Conservation (phyloP, 1,284 basidiomycete species). For the Trichosporon coremiiforme region DNA sequence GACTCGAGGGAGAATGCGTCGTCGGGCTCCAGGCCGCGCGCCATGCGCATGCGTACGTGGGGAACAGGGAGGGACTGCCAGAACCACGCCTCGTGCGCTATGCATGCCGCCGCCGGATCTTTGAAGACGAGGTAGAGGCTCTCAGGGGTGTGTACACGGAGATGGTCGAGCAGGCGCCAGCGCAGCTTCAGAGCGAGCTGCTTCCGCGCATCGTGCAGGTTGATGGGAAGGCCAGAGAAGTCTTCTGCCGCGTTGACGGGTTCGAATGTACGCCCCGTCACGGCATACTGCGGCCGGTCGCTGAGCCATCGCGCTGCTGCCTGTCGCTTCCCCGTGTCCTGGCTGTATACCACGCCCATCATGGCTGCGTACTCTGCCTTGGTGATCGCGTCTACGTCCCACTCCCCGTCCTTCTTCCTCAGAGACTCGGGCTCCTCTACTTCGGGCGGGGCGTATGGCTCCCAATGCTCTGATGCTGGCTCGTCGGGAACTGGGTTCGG, state of each 20-base stretch:
- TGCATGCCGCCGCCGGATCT: background rate
- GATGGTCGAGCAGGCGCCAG: conserved; percentile 7
- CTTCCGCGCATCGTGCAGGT: background rate
- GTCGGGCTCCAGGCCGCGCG: background rate
- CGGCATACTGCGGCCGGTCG: background rate
- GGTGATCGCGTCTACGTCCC: background rate
- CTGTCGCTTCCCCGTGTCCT: background rate
- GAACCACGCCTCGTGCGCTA: background rate
- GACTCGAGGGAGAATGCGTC: background rate
- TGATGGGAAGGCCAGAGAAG: background rate
- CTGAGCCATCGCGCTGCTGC: conserved; percentile 1
- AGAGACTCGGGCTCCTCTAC: background rate
- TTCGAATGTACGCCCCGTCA: background rate
- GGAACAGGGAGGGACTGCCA: background rate
- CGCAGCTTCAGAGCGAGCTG: background rate
- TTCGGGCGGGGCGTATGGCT: background rate
- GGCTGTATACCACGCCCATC: conserved; percentile 3
- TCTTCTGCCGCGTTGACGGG: background rate
- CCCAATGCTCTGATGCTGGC: background rate
- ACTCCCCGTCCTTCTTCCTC: background rate
- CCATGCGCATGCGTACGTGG: background rate
- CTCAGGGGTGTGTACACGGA: background rate
- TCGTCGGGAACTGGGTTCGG: background rate
- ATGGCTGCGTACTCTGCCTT: conserved; percentile 6
- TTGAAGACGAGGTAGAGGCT: background rate